Evolutionary conservation across 768 basidiomycete genomes (phyloP).

Genomic region (Pleurotus platypus): DNA sequence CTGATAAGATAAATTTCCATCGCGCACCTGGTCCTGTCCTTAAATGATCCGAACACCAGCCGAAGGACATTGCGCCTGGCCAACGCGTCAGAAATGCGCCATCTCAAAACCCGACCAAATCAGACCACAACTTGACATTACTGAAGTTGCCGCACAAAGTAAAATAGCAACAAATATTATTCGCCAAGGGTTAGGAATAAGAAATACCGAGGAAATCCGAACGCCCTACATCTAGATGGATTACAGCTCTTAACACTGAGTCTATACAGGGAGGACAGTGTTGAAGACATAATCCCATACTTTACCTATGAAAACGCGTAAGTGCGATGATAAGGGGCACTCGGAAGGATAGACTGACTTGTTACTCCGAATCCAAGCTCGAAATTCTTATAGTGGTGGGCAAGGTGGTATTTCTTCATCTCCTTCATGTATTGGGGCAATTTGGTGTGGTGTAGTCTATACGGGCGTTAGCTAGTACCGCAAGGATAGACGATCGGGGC

Average conservation of each 20-base stretch:
- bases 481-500: slow-evolving; percentile 1
- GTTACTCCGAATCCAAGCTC: slow-evolving; percentile 97
- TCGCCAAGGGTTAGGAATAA: no score
- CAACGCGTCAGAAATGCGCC: no score
- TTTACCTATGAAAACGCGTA: slow-evolving; percentile 51
- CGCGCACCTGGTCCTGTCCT: no score
- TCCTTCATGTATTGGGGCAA: slow-evolving; percentile 84
- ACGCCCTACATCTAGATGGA: no score
- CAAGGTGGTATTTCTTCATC: slow-evolving; percentile 97
- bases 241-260: background rate
- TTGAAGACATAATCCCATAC: slow-evolving; percentile 93
- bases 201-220: no score
- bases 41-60: no score
- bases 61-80: no score
- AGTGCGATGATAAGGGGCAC: background rate
- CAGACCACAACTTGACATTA: no score
- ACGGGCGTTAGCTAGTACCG: slow-evolving; percentile 12
- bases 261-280: slow-evolving; percentile 66
- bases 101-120: no score
- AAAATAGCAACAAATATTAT: no score
- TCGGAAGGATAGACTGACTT: slow-evolving; percentile 42
- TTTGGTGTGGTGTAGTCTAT: slow-evolving; percentile 78
- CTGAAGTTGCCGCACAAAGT: no score
- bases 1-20: background rate
- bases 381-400: slow-evolving; percentile 98